Conservation (phyloP, 192 early-diverging fungal genomes). For the Globomyces pollinis-pini region DNA sequence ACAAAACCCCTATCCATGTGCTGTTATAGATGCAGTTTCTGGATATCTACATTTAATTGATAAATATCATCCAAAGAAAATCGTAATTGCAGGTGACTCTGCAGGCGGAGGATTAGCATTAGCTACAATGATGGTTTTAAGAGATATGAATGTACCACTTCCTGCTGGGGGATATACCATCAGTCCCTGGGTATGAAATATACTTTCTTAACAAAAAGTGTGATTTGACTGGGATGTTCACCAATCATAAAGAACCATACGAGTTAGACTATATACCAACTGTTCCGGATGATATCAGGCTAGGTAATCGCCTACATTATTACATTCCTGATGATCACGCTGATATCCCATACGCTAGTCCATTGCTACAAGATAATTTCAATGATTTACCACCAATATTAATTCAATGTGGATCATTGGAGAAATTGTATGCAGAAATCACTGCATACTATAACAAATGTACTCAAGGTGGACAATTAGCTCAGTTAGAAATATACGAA, state of each 20-base stretch:
- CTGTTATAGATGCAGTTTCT: slow-evolving; percentile 71
- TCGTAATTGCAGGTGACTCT: slow-evolving; percentile 9
- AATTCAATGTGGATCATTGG: not conserved
- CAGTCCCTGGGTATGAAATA: slow-evolving; percentile 38
- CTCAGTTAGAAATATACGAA: not conserved
- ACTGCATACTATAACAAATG: not conserved
- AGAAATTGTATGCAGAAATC: not conserved
- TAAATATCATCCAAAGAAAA: slow-evolving; percentile 5
- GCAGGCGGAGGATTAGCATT: slow-evolving; percentile 10
- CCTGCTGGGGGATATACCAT: slow-evolving; percentile 7
- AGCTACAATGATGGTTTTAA: not conserved
- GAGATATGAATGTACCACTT: slow-evolving; percentile 4
- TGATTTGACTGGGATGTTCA: slow-evolving; percentile 42
- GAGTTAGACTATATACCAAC: slow-evolving; percentile 23
- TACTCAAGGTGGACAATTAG: not conserved
- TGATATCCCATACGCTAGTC: slow-evolving; percentile 1
- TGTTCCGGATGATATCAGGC: not conserved
- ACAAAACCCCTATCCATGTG: slow-evolving; percentile 69
- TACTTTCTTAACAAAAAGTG: not conserved
- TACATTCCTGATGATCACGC: slow-evolving; percentile 4
- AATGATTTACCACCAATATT: slow-evolving; percentile 1
- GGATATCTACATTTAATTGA: slow-evolving; percentile 46
- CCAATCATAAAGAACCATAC: slow-evolving; percentile 27
- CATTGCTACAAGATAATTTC: not conserved
- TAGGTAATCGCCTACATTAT: not conserved